phyloP scores from a whole-genome alignment of 768 basidiomycete genomes.

The Exsudoporus frostii region DNA sequence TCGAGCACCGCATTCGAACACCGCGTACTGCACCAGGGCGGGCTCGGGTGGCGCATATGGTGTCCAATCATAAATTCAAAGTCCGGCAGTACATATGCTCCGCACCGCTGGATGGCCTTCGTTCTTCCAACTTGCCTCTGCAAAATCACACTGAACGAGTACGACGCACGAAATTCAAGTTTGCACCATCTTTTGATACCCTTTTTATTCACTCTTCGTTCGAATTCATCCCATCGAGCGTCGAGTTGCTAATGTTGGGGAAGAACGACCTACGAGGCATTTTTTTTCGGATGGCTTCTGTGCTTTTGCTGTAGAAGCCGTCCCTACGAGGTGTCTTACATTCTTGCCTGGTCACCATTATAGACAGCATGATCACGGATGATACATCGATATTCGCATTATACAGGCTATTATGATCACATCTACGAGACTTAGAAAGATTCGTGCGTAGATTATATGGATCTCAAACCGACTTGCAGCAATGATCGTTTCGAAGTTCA shows the following conservation, averaged over 20 bases:
- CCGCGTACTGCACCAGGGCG: no score
- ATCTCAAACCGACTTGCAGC: not conserved
- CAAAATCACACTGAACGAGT: not conserved
- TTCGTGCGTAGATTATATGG: constrained; percentile 1
- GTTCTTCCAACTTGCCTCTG: not conserved
- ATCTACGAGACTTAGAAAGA: not conserved
- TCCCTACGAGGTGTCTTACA: constrained; percentile 69
- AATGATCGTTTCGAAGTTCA: not conserved
- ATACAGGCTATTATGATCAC: constrained; percentile 6
- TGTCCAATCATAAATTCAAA: no score
- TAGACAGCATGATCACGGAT: not conserved
- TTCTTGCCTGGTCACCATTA: no score
- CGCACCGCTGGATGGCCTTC: no score
- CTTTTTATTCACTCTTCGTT: constrained; percentile 47
- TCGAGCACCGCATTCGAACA: no score
- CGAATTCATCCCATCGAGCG: constrained; percentile 40
- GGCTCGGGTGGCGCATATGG: no score
- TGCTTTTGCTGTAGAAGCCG: constrained; percentile 31
- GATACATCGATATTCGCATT: constrained; percentile 9
- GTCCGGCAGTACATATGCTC: no score
- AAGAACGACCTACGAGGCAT: constrained; percentile 43
- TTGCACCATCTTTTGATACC: constrained; percentile 12
- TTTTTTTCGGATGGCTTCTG: constrained; percentile 54
- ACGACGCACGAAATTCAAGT: not conserved
- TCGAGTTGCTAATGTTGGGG: constrained; percentile 54